Base-by-base conservation (phyloP, 345 rosid genomes). In the Populus simonii region DNA sequence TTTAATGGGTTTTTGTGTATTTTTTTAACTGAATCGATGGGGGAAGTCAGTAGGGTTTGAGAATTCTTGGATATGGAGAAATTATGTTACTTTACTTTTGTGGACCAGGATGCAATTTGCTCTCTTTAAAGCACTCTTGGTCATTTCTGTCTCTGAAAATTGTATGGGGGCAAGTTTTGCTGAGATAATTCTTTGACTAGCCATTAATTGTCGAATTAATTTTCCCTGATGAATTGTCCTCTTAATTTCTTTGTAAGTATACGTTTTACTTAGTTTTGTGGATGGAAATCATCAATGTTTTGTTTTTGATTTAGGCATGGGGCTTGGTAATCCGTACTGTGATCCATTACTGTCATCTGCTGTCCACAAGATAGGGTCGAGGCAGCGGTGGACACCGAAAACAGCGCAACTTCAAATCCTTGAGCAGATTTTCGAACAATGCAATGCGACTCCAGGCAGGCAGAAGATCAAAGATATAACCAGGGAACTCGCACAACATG, bases 341-440 rank as follows among this genome's bases (percentile, higher is more conserved):
- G 88, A 85, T 75, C 88, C 89, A 16, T 75, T 88, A 45, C 61
- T 84, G 75, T 70, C 82, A 38, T 81, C 89, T 7, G 47, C 84
- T 25, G 81, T 81, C 25, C 89, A 86, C 72, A 88, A 87, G 76
- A 85, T 91, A 31, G 77, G 80, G 22, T 49, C 86, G 1, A 84
- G 98, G 84, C 94, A 93, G 70, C 88, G 96, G 1, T 93, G 96
- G 96, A 89, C 87, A 23, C 98, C 98, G 3, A 87, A 89, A 2
- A 72, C 88, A 0, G 70, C 72, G 36, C 96, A 90, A 70, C 93
- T 93, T 73, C 83, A 87, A 74, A 86, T 86, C 33, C 89, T 93
- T 3, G 94, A 93, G 84, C 76, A 80, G 49, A 75, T 90, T 2
- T 93, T 88, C 61, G 83, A 83, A 3, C 85, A 86, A 71, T 83